phyloP scores from a whole-genome alignment of 495 filamentous ascomycete species.

The Pyrenula aspistea region DNA sequence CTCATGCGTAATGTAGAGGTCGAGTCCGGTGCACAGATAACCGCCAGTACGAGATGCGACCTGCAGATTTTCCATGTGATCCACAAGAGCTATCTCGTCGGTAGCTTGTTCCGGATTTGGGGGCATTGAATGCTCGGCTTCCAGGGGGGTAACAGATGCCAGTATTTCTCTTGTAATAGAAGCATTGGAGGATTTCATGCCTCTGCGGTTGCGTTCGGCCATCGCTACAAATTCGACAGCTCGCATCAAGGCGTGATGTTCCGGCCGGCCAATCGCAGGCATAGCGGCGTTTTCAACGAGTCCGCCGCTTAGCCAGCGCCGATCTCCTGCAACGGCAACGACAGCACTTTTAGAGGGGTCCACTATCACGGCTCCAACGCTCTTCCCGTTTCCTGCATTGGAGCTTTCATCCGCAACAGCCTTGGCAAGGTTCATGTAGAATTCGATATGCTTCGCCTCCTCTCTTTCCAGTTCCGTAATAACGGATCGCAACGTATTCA shows the following conservation, averaged over 20 bases:
- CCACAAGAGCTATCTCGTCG: background rate
- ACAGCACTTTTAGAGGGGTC: conserved; percentile 42
- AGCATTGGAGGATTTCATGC: conserved; percentile 4
- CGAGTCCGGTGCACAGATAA: conserved; percentile 88
- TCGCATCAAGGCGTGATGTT: conserved; percentile 74
- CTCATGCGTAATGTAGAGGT: conserved; percentile 87
- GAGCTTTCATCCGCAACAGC: conserved; percentile 45
- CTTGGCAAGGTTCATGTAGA: conserved; percentile 61
- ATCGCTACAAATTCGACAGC: conserved; percentile 74
- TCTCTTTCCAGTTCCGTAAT: conserved; percentile 1
- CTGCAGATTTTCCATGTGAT: conserved; percentile 1
- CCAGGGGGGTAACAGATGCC: background rate
- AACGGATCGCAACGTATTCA: conserved; percentile 4
- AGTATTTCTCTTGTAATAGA: conserved; percentile 13
- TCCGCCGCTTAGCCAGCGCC: conserved; percentile 45
- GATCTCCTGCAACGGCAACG: conserved; percentile 69
- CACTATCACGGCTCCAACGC: conserved; percentile 73
- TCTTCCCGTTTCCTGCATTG: conserved; percentile 46
- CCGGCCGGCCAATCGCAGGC: conserved; percentile 48
- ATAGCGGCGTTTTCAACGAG: conserved; percentile 14
- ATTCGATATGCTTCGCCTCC: conserved; percentile 18
- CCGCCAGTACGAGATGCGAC: conserved; percentile 43
- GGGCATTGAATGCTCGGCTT: conserved; percentile 1
- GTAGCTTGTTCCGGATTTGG: background rate
- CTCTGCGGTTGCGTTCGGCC: conserved; percentile 10